These are phyloP conservation scores for Linanthus parryae DNA, from an alignment of 148 eudicot genomes.

Conservation along the genomic window DNA sequence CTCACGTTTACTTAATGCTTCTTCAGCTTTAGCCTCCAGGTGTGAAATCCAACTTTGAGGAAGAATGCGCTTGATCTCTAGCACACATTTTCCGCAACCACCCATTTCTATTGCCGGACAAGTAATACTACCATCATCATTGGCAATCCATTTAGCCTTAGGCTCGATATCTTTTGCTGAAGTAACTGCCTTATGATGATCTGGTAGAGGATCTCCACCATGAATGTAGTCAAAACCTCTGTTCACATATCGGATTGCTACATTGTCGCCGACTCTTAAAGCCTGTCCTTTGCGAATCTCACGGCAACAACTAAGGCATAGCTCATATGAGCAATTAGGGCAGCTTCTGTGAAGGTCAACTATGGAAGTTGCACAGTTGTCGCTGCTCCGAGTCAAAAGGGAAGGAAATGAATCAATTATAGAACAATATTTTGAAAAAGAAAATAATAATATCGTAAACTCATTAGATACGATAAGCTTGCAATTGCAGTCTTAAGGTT, in stretches of 20 bases:
- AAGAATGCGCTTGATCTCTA: slow-evolving; percentile 64
- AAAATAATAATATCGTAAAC: too few relatives aligned
- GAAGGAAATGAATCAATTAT: too few relatives aligned
- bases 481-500: too few relatives aligned
- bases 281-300: slow-evolving; percentile 61
- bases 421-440: too few relatives aligned
- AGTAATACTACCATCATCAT: slow-evolving; percentile 38
- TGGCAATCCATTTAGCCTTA: slow-evolving; percentile 34
- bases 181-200: slow-evolving; percentile 13
- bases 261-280: slow-evolving; percentile 32
- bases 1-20: slow-evolving; percentile 15
- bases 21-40: slow-evolving; percentile 37
- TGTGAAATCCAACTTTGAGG: slow-evolving; percentile 44
- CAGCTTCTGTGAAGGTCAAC: slow-evolving; percentile 84
- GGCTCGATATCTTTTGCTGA: slow-evolving; percentile 1
- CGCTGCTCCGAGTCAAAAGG: slow-evolving; percentile 53
- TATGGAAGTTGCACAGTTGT: slow-evolving; percentile 81
- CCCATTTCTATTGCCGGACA: slow-evolving; percentile 73
- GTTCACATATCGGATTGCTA: slow-evolving; percentile 21
- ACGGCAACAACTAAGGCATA: slow-evolving; percentile 66
- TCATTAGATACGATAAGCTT: too few relatives aligned
- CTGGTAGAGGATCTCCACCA: slow-evolving; percentile 58
- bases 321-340: slow-evolving; percentile 68
- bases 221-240: slow-evolving; percentile 68
- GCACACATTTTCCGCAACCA: slow-evolving; percentile 58